phyloP scores from a whole-genome alignment of 352 stramenopile genomes.

The Thraustotheca clavata region DNA sequence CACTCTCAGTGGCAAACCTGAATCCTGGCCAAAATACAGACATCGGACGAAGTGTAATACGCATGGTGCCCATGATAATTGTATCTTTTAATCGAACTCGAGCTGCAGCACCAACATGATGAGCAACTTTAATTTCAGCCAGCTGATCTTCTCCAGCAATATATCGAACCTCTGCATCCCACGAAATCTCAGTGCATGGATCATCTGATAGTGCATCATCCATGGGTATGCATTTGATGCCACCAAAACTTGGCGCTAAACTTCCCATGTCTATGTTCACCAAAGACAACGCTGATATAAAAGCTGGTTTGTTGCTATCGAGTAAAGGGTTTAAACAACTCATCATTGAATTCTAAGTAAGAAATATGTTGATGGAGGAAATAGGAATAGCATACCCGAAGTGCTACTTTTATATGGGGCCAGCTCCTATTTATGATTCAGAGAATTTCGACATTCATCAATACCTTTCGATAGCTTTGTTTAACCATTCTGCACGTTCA shows the following conservation, averaged over 20 bases:
- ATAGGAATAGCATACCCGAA: constrained; percentile 32
- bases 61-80: constrained; percentile 58
- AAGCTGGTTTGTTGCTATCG: constrained; percentile 46
- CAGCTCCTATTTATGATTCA: constrained; percentile 35
- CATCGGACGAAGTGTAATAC: constrained; percentile 63
- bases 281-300: constrained; percentile 57
- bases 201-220: constrained; percentile 28
- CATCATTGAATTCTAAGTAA: constrained; percentile 49
- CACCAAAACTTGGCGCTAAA: constrained; percentile 44
- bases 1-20: constrained; percentile 21
- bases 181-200: constrained; percentile 43
- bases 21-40: constrained; percentile 63
- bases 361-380: neutral
- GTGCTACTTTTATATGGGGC: constrained; percentile 68
- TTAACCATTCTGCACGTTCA: constrained; percentile 70
- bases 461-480: constrained; percentile 49
- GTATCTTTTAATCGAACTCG: constrained; percentile 53
- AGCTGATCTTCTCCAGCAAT: constrained; percentile 50
- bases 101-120: constrained; percentile 44
- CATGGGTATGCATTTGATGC: constrained; percentile 61
- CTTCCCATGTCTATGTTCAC: constrained; percentile 49
- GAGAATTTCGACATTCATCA: constrained; percentile 12
- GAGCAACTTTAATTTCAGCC: constrained; percentile 58
- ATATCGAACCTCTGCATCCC: constrained; percentile 58
- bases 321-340: constrained; percentile 51